phyloP scores from a whole-genome alignment of 306 rosid genomes.

The Vachellia pachyceras region DNA sequence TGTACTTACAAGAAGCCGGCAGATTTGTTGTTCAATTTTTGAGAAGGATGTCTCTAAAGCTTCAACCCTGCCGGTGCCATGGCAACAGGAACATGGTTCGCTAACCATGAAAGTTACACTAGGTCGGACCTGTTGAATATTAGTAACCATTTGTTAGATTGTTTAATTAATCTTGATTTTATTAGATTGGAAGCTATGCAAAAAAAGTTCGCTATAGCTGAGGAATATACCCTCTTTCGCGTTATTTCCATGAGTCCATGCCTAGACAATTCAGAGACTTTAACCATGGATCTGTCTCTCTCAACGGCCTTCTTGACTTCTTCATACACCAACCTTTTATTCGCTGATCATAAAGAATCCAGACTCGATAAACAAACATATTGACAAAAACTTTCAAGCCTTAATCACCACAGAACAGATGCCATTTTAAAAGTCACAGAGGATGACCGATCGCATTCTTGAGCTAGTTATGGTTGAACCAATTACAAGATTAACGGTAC shows the following conservation, averaged over 20 bases:
- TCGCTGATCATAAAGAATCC: slow-evolving; percentile 61
- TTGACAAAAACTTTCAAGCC: slow-evolving; percentile 22
- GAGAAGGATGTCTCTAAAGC: slow-evolving; percentile 94
- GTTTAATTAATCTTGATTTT: slow-evolving; percentile 25
- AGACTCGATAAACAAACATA: slow-evolving; percentile 34
- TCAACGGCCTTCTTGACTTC: slow-evolving; percentile 95
- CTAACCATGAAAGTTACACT: slow-evolving; percentile 97
- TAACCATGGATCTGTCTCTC: slow-evolving; percentile 89
- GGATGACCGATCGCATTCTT: background rate
- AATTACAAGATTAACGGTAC: slow-evolving; percentile 20
- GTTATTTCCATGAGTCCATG: slow-evolving; percentile 99
- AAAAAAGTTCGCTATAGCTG: slow-evolving; percentile 24
- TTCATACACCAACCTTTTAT: slow-evolving; percentile 92
- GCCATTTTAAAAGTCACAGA: background rate
- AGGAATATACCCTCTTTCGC: slow-evolving; percentile 83
- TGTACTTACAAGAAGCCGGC: slow-evolving; percentile 82
- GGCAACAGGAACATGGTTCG: slow-evolving; percentile 93
- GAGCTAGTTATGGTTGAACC: background rate
- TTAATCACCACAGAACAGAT: slow-evolving; percentile 19
- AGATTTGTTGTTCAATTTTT: slow-evolving; percentile 94
- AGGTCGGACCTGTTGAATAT: slow-evolving; percentile 85
- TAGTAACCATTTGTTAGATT: slow-evolving; percentile 21
- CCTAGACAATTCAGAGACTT: slow-evolving; percentile 89
- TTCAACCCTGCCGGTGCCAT: slow-evolving; percentile 97
- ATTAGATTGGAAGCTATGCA: slow-evolving; percentile 21